These are phyloP conservation scores for Chaetomidium leptoderma DNA, from an alignment of 495 filamentous ascomycete genomes.

Conservation along the genomic window DNA sequence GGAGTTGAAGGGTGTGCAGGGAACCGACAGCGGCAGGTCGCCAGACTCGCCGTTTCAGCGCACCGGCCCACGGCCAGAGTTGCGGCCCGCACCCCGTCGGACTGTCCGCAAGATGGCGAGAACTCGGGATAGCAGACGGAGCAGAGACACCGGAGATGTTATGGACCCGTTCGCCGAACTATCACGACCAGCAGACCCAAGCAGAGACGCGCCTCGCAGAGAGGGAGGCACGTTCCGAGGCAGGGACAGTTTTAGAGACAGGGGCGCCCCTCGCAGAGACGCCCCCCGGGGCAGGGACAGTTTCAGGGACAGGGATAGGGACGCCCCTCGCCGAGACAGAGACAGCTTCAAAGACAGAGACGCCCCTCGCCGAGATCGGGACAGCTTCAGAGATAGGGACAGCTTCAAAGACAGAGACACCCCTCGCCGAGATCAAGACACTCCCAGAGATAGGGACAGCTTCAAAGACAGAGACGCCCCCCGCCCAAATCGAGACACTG, in stretches of 20 bases:
- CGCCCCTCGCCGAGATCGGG: no score
- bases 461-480: neutral
- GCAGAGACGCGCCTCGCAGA: neutral
- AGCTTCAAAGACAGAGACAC: neutral
- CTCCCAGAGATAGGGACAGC: neutral
- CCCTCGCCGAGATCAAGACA: neutral
- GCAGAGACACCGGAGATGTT: neutral
- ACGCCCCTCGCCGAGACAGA: neutral
- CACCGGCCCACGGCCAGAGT: neutral
- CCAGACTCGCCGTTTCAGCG: slow-evolving; percentile 8
- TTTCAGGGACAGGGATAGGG: neutral
- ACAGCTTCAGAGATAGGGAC: neutral
- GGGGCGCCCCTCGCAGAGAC: neutral
- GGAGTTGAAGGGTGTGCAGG: slow-evolving; percentile 15
- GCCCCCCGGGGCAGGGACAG: neutral
- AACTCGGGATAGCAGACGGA: neutral
- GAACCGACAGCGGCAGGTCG: neutral
- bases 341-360: neutral
- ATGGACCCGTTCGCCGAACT: slow-evolving; percentile 3
- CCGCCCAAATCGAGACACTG: neutral
- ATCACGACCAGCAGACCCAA: neutral
- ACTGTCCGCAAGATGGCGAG: neutral
- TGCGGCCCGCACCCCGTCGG: neutral
- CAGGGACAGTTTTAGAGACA: neutral
- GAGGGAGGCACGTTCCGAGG: neutral